phyloP scores from a whole-genome alignment of 2,329 filamentous ascomycete genomes.

The Aspergillus caelatus region DNA sequence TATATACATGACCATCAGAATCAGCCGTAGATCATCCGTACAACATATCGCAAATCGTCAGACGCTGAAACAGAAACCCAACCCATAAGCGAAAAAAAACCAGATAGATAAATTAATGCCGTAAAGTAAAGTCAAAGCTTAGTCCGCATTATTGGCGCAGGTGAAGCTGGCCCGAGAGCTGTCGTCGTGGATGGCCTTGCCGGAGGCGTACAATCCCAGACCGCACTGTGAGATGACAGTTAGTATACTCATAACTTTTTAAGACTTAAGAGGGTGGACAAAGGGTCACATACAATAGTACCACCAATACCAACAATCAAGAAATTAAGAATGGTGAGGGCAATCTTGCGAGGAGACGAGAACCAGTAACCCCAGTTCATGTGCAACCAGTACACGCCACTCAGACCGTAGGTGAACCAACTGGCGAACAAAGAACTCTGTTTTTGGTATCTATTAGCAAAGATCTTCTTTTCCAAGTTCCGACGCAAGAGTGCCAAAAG shows the following conservation, averaged over 20 bases:
- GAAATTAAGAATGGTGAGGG: constrained; percentile 49
- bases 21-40: not conserved
- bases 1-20: not conserved
- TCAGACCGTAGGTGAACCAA: constrained; percentile 63
- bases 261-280: too few relatives aligned
- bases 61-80: constrained; percentile 1
- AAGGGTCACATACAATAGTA: constrained; percentile 25
- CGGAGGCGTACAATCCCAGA: constrained; percentile 41
- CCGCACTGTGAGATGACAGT: constrained; percentile 27
- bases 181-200: constrained; percentile 38
- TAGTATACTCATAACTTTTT: not conserved
- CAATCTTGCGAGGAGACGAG: constrained; percentile 47
- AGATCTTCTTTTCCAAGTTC: not conserved
- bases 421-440: constrained; percentile 60
- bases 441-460: constrained; percentile 23
- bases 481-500: not conserved
- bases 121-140: not conserved
- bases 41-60: not conserved
- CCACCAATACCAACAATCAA: constrained; percentile 42
- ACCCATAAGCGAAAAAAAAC: not conserved
- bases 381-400: constrained; percentile 51
- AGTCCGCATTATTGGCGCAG: constrained; percentile 37
- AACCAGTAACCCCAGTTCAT: constrained; percentile 50
- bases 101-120: not conserved
- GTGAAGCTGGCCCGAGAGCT: constrained; percentile 41